Evolutionary conservation across 768 basidiomycete species (phyloP).

Genomic region (Jaapia argillacea): DNA sequence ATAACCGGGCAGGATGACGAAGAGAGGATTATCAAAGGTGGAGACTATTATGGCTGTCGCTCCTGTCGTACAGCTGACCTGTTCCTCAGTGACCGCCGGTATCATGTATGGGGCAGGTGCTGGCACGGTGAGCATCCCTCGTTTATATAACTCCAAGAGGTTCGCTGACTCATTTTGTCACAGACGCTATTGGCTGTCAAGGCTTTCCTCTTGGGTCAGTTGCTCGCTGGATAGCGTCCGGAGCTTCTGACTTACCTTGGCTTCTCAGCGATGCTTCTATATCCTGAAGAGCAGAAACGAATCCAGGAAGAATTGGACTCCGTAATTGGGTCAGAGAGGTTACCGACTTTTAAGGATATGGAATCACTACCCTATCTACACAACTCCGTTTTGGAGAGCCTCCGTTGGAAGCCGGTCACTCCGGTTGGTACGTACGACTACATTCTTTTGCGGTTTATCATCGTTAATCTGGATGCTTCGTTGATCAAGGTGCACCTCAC

Average conservation of each 20-base stretch:
- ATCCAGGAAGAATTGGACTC: neutral
- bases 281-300: neutral
- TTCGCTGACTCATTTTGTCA: too few relatives aligned
- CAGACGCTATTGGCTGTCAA: too few relatives aligned
- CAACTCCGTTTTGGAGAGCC: neutral
- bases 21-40: neutral
- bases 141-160: too few relatives aligned
- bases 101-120: neutral
- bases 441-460: too few relatives aligned
- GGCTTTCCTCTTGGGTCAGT: too few relatives aligned
- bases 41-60: neutral
- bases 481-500: neutral
- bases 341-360: neutral
- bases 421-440: neutral
- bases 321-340: neutral
- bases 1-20: neutral
- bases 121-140: too few relatives aligned
- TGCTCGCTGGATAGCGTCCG: too few relatives aligned
- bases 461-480: too few relatives aligned
- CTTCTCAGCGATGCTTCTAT: neutral
- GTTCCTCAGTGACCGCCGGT: neutral
- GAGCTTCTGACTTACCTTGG: too few relatives aligned
- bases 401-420: neutral
- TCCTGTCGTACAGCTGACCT: neutral
- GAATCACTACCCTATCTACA: neutral